Evolutionary conservation across 495 filamentous ascomycete species (phyloP).

Genomic region (Aspergillus kassunensis): DNA sequence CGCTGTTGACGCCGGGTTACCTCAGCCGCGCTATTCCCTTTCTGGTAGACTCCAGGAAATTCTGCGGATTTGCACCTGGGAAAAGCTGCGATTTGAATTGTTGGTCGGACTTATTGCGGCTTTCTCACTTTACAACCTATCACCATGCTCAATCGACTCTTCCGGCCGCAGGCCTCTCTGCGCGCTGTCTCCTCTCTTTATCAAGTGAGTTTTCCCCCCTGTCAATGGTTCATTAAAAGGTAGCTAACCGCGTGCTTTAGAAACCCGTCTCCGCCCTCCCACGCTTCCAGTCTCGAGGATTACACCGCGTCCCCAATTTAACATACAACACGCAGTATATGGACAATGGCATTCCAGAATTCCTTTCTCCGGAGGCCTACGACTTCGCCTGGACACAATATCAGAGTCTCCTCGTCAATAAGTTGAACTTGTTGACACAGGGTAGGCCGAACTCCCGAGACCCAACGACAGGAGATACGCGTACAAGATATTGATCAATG

Average conservation of each 20-base stretch:
- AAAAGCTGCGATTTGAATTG: slow-evolving; percentile 36
- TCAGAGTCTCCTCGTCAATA: slow-evolving; percentile 65
- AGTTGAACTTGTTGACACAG: slow-evolving; percentile 67
- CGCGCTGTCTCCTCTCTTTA: slow-evolving; percentile 34
- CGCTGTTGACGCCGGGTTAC: slow-evolving; percentile 22
- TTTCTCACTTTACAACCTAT: slow-evolving; percentile 13
- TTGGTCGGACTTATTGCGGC: slow-evolving; percentile 14
- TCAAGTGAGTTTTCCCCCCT: slow-evolving; percentile 25
- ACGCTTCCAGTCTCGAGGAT: slow-evolving; percentile 38
- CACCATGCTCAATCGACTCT: slow-evolving; percentile 51
- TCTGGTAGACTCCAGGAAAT: slow-evolving; percentile 17
- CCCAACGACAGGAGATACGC: too few relatives aligned
- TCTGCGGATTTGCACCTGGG: slow-evolving; percentile 27
- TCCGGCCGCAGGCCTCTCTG: slow-evolving; percentile 50
- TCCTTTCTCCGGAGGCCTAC: slow-evolving; percentile 64
- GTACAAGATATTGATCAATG: not conserved
- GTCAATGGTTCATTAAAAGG: not conserved
- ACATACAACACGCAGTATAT: slow-evolving; percentile 47
- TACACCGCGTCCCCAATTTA: slow-evolving; percentile 60
- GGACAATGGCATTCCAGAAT: slow-evolving; percentile 59
- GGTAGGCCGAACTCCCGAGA: slow-evolving; percentile 49
- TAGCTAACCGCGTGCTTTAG: slow-evolving; percentile 24
- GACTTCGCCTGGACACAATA: slow-evolving; percentile 80
- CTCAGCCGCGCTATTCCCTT: slow-evolving; percentile 31
- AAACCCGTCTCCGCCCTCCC: slow-evolving; percentile 40